Evolutionary conservation across 805 yeast species (phyloP), one percentile per base, ranked within the genome.

Genomic region (Myxozyma nipponensis): DNA sequence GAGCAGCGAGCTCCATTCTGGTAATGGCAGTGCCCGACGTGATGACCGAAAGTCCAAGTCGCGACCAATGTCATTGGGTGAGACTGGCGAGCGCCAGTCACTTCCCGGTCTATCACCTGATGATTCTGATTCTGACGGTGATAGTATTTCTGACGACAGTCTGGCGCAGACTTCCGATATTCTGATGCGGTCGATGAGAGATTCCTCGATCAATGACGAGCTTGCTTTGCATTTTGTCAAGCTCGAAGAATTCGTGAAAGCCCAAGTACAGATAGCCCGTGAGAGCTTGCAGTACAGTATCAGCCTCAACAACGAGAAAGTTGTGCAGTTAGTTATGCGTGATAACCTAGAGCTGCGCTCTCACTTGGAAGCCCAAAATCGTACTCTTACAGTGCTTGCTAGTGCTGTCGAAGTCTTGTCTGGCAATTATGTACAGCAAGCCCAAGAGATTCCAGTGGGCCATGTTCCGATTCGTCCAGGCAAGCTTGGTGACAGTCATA

Each of bases 81-180:
- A 49, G 9, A 36, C 18, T 19, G 46, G 44, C 7, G 49, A 48
- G 21, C 34, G 52, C 6, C 35, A 30, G 32, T 2, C 47, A 3
- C 42, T 53, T n/a, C 54, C 54, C 5, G 57, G 41, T 10, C 32
- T 53, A 13, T 40, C 46, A 23, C 51, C 57, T 15, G 57, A 53
- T 28, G 24, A 44, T 23, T 53, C 57, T 15, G 57, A 53, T 25
- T 53, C 57, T 3, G 57, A 50, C 13, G 35, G 50, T 21, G 57
- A 53, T 32, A 45, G 50, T 10, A 44, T 28, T 34, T 53, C 57
- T 4, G 57, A 53, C 22, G 55, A 50, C 32, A 50, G 57, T 15
- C 19, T 44, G 23, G n/a, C 21, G 3, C 42, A 39, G 17, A n/a
- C 25, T 17, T 26, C 47, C 17, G 47, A 38, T 21, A 9, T 38